These are phyloP conservation scores for Mycena latifolia DNA, from an alignment of 768 basidiomycete species.

Conservation along the genomic window DNA sequence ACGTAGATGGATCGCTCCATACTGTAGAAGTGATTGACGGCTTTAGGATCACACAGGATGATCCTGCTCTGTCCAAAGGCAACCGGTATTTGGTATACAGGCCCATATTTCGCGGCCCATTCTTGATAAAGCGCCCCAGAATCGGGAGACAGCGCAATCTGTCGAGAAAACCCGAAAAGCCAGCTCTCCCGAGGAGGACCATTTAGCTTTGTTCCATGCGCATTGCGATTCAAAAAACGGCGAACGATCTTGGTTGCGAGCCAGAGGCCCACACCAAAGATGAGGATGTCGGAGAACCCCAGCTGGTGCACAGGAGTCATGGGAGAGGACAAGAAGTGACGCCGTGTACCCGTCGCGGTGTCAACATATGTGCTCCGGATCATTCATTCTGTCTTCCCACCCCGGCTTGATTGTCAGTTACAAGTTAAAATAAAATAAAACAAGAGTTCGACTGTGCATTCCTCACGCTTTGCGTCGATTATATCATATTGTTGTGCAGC, in stretches of 20 bases:
- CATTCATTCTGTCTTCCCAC: too few relatives aligned
- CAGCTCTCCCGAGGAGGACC: slow-evolving; percentile 44
- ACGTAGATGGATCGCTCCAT: slow-evolving; percentile 39
- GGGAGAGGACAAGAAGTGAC: neutral
- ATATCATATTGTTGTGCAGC: too few relatives aligned
- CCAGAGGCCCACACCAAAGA: slow-evolving; percentile 34
- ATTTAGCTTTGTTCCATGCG: slow-evolving; percentile 41
- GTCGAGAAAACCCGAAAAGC: slow-evolving; percentile 41
- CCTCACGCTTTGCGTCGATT: too few relatives aligned
- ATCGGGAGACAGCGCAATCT: slow-evolving; percentile 29
- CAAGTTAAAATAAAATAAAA: too few relatives aligned
- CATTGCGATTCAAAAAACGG: slow-evolving; percentile 18
- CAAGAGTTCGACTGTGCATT: too few relatives aligned
- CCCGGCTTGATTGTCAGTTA: too few relatives aligned
- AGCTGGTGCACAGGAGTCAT: slow-evolving; percentile 26
- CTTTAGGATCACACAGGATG: slow-evolving; percentile 42
- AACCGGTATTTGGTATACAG: slow-evolving; percentile 42
- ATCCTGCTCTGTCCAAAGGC: slow-evolving; percentile 25
- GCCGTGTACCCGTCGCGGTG: neutral
- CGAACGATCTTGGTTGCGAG: slow-evolving; percentile 33
- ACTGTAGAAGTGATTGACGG: slow-evolving; percentile 40
- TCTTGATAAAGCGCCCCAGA: slow-evolving; percentile 39
- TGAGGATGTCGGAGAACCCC: slow-evolving; percentile 20
- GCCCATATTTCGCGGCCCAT: slow-evolving; percentile 47
- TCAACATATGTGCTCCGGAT: too few relatives aligned